Base-by-base conservation (phyloP, 2,329 filamentous ascomycete species). In the Arachnomyces sp. region DNA sequence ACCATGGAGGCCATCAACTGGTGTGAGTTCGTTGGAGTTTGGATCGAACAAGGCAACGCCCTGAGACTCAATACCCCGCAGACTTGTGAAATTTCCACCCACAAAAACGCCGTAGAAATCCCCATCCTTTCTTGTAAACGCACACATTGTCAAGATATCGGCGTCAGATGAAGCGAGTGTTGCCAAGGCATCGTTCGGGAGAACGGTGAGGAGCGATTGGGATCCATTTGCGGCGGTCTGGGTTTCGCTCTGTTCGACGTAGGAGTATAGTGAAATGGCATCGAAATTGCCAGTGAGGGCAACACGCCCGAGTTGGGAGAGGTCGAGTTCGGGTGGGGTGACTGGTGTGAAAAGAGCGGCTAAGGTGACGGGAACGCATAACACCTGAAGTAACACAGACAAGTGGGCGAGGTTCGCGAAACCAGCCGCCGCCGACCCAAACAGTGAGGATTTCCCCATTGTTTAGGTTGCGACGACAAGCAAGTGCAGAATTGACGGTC, bases 51-150 rank as follows among this genome's bases (percentile, higher is more conserved):
- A 61, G 16, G 89, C 92, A 42, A 93, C 77, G 33, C 84, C 85
- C 39, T 79, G 79, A 2, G 88, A 86, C 55, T 84, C 68, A 42
- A 82, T 73, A 43, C 80, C 80, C 43, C 81, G 85, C 46, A 98
- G 67, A 60, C 86, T 93, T 25, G 92, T 96, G 59, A 98, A 98
- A 67, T 96, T 96, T 35, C 92, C 92, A 41, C 84, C 92, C 12
- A 98, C 75, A 35, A 96, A 76, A 18, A 96, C 76, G 31, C 83
- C 82, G n/a, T 76, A 71, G 42, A 82, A 65, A 4, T 71, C 74
- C 48, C 84, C 83, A 60, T 85, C 74, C 42, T 73, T 71, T 52
- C 73, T 66, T 38, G 79, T 71, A 53, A 90, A 85, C 14, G 82
- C 69, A 67, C 92, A 98, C 84, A 98, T 92, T 48, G 86, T 75